phyloP scores from a whole-genome alignment of 306 rosid species.

The Cajanus cajan region DNA sequence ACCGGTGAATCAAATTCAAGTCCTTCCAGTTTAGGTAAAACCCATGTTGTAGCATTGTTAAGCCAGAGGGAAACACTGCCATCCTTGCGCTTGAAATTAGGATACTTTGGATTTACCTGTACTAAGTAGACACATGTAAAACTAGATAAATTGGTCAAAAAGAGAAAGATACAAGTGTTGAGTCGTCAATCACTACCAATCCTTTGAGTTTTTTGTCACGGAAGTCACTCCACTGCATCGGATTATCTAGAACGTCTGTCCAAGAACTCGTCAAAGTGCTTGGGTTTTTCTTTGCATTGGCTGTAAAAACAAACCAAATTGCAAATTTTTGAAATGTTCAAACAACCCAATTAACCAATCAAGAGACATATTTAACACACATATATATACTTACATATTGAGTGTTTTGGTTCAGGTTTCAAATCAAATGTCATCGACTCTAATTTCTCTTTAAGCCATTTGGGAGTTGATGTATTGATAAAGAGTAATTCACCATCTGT shows the following conservation, averaged over 20 bases:
- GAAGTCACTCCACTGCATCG: conserved; percentile 64
- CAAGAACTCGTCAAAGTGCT: conserved; percentile 35
- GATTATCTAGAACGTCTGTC: conserved; percentile 57
- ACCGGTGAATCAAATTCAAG: conserved; percentile 38
- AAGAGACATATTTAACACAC: neutral
- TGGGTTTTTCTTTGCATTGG: conserved; percentile 14
- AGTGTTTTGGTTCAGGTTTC: conserved; percentile 30
- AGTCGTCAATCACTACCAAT: conserved; percentile 50
- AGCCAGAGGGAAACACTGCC: conserved; percentile 55
- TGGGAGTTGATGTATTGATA: conserved; percentile 21
- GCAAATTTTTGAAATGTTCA: conserved; percentile 7
- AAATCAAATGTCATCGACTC: conserved; percentile 22
- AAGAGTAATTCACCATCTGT: conserved; percentile 21
- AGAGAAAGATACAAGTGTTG: conserved; percentile 16
- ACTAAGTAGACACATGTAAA: conserved; percentile 24
- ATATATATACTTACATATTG: conserved; percentile 28
- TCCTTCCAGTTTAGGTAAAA: conserved; percentile 50
- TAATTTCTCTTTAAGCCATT: conserved; percentile 28
- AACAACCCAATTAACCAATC: conserved; percentile 3
- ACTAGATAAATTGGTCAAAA: neutral
- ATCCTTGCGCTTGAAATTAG: conserved; percentile 67
- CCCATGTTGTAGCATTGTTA: conserved; percentile 33
- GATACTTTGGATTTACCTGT: conserved; percentile 50
- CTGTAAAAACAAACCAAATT: conserved; percentile 31
- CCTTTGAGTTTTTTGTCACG: conserved; percentile 47